Evolutionary conservation across 176 grass and related monocot species (phyloP).

Genomic region (Triticum monococcum): DNA sequence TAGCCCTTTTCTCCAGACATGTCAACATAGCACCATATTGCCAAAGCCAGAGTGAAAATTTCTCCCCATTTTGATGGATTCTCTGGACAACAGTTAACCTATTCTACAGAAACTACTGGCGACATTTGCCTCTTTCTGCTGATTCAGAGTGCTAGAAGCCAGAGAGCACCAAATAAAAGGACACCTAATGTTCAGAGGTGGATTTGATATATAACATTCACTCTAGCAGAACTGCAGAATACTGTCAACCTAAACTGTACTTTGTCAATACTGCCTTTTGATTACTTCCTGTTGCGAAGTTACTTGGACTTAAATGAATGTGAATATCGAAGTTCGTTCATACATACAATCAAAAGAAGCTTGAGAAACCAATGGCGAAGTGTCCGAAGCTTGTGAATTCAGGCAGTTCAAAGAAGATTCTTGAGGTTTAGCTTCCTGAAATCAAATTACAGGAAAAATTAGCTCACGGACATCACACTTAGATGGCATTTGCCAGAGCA

Average conservation of each 20-base stretch:
- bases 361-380: slow-evolving; percentile 67
- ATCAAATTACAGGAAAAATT: slow-evolving; percentile 27
- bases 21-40: neutral
- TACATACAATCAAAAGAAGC: slow-evolving; percentile 61
- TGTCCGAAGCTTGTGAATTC: slow-evolving; percentile 52
- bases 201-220: slow-evolving; percentile 5
- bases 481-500: neutral
- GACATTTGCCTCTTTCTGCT: neutral
- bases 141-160: slow-evolving; percentile 14
- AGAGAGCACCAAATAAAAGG: slow-evolving; percentile 1
- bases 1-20: neutral
- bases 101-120: neutral
- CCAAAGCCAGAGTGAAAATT: neutral
- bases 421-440: slow-evolving; percentile 52
- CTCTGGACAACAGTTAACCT: slow-evolving; percentile 10
- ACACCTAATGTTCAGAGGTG: neutral
- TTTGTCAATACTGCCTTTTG: neutral
- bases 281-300: slow-evolving; percentile 16
- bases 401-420: slow-evolving; percentile 49
- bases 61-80: slow-evolving; percentile 10
- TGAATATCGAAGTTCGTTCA: slow-evolving; percentile 31
- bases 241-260: neutral
- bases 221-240: neutral
- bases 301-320: slow-evolving; percentile 24
- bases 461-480: neutral